Conservation (phyloP, 2,329 filamentous ascomycete species). For the Mycosphaerella arachidis region DNA sequence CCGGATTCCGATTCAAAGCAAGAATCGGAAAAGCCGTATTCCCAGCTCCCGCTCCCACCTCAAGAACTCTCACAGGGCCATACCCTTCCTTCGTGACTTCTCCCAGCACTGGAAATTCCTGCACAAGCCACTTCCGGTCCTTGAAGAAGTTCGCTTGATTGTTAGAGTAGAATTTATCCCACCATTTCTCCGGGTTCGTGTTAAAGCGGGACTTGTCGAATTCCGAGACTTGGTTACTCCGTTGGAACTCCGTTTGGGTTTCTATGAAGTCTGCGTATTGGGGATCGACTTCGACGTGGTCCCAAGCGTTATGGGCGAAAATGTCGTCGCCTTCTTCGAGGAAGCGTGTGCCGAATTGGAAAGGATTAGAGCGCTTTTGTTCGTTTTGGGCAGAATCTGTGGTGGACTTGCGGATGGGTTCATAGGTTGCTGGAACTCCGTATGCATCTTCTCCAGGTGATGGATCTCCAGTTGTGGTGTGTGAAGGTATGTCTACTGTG, state of each 20-base stretch:
- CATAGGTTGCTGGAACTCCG: constrained; percentile 46
- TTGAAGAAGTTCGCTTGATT: constrained; percentile 99
- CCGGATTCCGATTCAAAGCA: constrained; percentile 73
- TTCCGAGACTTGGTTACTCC: constrained; percentile 79
- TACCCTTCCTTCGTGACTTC: constrained; percentile 67
- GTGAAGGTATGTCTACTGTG: constrained; percentile 37
- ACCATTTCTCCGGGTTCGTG: constrained; percentile 86
- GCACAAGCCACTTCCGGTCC: constrained; percentile 91
- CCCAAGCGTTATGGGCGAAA: constrained; percentile 98
- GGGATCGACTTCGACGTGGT: constrained; percentile 91
- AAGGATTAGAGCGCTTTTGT: constrained; percentile 84
- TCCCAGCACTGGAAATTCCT: constrained; percentile 88
- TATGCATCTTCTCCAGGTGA: constrained; percentile 41
- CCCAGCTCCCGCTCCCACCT: constrained; percentile 91
- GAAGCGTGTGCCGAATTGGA: constrained; percentile 88
- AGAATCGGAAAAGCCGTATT: constrained; percentile 95
- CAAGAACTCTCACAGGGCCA: constrained; percentile 68
- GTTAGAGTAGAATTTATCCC: constrained; percentile 98
- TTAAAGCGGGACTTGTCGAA: constrained; percentile 94
- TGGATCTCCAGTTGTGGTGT: neutral
- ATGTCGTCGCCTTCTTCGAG: constrained; percentile 82
- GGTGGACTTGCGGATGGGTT: constrained; percentile 43
- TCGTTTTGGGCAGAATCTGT: constrained; percentile 68
- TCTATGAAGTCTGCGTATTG: constrained; percentile 82
- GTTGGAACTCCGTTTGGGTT: constrained; percentile 78